Evolutionary conservation across 2,329 filamentous ascomycete species (phyloP).

Genomic region (Fusarium praegraminearum): DNA sequence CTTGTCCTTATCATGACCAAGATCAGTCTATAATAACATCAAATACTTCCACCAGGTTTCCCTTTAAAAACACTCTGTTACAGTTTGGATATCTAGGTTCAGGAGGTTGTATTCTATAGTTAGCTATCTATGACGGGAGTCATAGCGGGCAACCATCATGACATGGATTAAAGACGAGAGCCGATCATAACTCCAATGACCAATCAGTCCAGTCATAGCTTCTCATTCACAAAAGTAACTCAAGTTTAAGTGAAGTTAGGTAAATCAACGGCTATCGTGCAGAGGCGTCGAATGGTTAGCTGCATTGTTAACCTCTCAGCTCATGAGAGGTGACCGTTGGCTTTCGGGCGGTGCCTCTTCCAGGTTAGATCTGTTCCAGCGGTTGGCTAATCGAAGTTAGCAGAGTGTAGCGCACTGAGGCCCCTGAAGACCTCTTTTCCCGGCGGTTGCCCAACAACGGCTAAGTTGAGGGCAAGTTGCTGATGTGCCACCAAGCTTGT

Average conservation of each 20-base stretch:
- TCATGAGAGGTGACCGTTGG: constrained; percentile 7
- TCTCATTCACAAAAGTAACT: neutral
- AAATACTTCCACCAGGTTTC: neutral
- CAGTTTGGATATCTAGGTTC: neutral
- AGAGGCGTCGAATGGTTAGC: constrained; percentile 6
- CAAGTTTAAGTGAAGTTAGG: neutral
- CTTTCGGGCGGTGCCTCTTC: constrained; percentile 35
- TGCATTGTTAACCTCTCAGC: constrained; percentile 7
- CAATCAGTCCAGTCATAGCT: constrained; percentile 1
- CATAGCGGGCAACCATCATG: constrained; percentile 33
- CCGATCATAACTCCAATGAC: neutral
- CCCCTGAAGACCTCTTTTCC: constrained; percentile 22
- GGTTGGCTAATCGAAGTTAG: constrained; percentile 31
- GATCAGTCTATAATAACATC: constrained; percentile 2
- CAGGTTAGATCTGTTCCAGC: constrained; percentile 37
- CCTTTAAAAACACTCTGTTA: constrained; percentile 3
- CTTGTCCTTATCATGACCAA: constrained; percentile 26
- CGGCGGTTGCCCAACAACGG: constrained; percentile 39
- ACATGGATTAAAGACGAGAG: neutral
- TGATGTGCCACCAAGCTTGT: constrained; percentile 20
- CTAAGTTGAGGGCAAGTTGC: constrained; percentile 15
- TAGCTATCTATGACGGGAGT: constrained; percentile 22
- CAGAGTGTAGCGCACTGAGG: constrained; percentile 32
- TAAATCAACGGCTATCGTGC: constrained; percentile 18
- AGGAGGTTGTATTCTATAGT: neutral